These are phyloP conservation scores for Aspergillus piperis DNA, from an alignment of 2,329 filamentous ascomycete species.

Conservation along the genomic window DNA sequence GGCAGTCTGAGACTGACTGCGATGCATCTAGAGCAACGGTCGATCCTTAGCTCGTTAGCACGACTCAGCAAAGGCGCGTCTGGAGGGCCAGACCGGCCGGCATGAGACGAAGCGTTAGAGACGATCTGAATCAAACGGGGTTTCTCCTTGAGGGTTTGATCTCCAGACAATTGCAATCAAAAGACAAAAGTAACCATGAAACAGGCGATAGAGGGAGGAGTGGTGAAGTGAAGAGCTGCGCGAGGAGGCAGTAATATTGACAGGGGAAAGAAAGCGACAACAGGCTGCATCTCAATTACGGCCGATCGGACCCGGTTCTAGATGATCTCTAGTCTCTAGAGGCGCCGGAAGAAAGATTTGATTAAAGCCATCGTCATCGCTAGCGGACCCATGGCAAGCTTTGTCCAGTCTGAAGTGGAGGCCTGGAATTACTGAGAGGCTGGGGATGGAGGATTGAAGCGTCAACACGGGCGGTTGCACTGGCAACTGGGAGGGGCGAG, in stretches of 20 bases:
- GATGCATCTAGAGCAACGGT: constrained; percentile 20
- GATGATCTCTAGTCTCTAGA: constrained; percentile 10
- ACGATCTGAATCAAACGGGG: not conserved
- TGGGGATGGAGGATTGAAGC: constrained; percentile 7
- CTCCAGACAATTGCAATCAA: not conserved
- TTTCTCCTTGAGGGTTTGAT: not conserved
- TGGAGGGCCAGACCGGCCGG: constrained; percentile 8
- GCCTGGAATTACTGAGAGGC: constrained; percentile 18
- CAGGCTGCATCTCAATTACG: constrained; percentile 15
- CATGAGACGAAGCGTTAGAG: constrained; percentile 8
- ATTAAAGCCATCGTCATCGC: constrained; percentile 15
- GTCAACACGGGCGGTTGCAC: constrained; percentile 26
- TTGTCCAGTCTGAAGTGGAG: constrained; percentile 11
- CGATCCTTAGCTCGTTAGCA: constrained; percentile 15
- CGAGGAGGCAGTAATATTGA: constrained; percentile 4
- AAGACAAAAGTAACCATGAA: not conserved
- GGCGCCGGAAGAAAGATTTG: constrained; percentile 8
- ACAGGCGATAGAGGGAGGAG: not conserved
- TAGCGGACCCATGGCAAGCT: constrained; percentile 5
- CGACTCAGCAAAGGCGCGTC: constrained; percentile 15
- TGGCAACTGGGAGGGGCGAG: constrained; percentile 18
- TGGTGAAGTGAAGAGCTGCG: constrained; percentile 1
- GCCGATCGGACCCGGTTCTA: constrained; percentile 12
- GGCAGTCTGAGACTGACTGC: constrained; percentile 9
- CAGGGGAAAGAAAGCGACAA: constrained; percentile 11